A percentile compares a stretch with the other conserved stretches of the same genome.
Evolutionary conservation across 495 filamentous ascomycete species (phyloP).

Genomic region (Penicillium pancosmium): DNA sequence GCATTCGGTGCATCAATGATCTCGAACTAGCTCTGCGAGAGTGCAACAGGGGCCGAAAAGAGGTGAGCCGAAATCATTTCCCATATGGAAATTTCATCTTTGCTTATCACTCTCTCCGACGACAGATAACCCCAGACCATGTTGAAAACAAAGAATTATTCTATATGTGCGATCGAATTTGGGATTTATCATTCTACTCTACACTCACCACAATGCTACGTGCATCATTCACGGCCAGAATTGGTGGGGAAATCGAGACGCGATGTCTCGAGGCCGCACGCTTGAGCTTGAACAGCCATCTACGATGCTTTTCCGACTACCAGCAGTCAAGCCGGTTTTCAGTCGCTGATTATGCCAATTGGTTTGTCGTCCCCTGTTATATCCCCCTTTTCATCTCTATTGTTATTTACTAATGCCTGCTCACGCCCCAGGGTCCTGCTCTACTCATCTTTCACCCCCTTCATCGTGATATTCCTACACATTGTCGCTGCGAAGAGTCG

Average conservation of each 20-base stretch:
- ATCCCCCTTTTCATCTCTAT: background rate
- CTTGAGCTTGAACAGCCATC: constrained; percentile 19
- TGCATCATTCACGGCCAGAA: constrained; percentile 10
- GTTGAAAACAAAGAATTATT: constrained; percentile 11
- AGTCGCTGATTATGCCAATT: constrained; percentile 29
- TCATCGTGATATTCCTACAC: constrained; percentile 31
- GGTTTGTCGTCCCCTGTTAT: constrained; percentile 6
- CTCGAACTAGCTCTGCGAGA: constrained; percentile 11
- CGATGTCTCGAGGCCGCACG: constrained; percentile 27
- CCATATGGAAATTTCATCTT: background rate
- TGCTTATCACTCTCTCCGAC: background rate
- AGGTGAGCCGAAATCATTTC: constrained; percentile 6
- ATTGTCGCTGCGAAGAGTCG: constrained; percentile 23
- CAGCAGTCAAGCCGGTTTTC: constrained; percentile 11
- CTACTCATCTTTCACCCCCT: constrained; percentile 27
- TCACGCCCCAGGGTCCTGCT: constrained; percentile 20
- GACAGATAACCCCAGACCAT: constrained; percentile 13
- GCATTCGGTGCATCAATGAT: constrained; percentile 6
- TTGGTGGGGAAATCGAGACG: constrained; percentile 14
- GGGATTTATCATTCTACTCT: constrained; percentile 26
- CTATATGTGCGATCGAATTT: constrained; percentile 9
- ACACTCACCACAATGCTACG: constrained; percentile 18
- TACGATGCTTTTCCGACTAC: constrained; percentile 19
- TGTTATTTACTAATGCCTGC: background rate
- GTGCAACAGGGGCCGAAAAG: constrained; percentile 13